Conservation (phyloP, 192 early-diverging fungal genomes). For the Coemansia javaensis region DNA sequence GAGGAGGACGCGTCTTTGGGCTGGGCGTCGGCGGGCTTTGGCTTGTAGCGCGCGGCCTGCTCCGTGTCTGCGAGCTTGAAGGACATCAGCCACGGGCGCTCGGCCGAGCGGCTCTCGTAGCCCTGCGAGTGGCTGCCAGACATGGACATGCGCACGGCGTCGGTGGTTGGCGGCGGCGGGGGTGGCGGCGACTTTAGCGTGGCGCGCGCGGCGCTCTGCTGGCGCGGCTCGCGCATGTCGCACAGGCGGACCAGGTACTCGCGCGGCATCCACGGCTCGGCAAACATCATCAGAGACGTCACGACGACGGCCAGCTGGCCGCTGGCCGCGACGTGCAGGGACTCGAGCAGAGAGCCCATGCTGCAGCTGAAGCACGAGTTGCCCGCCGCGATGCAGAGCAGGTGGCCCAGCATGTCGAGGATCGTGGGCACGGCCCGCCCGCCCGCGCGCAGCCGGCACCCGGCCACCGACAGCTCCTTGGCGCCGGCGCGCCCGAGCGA, state of each 20-base stretch:
- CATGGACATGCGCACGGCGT: background rate
- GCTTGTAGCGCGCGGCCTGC: conserved; percentile 22
- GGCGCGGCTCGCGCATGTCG: conserved; percentile 40
- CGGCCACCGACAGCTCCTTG: conserved; percentile 22
- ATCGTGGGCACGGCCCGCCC: conserved; percentile 14
- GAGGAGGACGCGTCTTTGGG: no score
- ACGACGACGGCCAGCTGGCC: conserved; percentile 41
- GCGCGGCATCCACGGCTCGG: conserved; percentile 44
- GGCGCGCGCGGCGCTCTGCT: no score
- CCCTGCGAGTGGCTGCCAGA: conserved; percentile 15
- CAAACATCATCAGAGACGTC: conserved; percentile 27
- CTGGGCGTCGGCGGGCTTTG: conserved; percentile 1
- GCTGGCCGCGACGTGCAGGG: conserved; percentile 27
- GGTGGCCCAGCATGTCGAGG: conserved; percentile 33
- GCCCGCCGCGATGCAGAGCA: conserved; percentile 25
- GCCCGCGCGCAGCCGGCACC: conserved; percentile 17
- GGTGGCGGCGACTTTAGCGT: conserved; percentile 7
- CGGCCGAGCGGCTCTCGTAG: conserved; percentile 11
- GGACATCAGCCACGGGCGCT: conserved; percentile 40
- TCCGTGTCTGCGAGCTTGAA: conserved; percentile 36
- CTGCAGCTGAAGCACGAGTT: conserved; percentile 32
- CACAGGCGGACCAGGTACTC: conserved; percentile 34
- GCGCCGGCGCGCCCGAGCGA: conserved; percentile 4
- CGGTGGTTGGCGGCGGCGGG: background rate
- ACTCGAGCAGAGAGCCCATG: conserved; percentile 29